These are phyloP conservation scores for Beauveria sp. DNA, from an alignment of 2,329 filamentous ascomycete genomes.

Conservation along the genomic window DNA sequence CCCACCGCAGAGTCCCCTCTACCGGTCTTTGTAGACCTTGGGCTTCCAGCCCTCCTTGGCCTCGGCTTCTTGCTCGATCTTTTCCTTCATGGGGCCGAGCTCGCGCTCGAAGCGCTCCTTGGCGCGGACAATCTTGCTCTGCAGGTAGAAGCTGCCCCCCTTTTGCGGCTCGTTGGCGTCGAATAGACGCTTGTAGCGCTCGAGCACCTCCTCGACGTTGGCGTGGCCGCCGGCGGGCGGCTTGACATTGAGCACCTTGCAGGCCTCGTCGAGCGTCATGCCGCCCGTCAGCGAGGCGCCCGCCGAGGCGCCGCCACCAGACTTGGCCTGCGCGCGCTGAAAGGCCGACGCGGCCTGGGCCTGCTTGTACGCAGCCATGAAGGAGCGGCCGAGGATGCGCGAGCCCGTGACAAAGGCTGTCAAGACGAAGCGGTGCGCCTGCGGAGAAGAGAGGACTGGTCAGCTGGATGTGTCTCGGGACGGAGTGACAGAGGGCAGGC, in stretches of 20 bases:
- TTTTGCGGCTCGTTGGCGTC: slow-evolving; percentile 92
- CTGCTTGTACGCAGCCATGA: slow-evolving; percentile 92
- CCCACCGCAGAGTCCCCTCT: slow-evolving; percentile 13
- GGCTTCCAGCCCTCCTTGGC: slow-evolving; percentile 83
- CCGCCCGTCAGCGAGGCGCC: slow-evolving; percentile 55
- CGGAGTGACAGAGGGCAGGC: not conserved
- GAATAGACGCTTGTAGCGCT: slow-evolving; percentile 89
- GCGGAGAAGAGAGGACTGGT: not conserved
- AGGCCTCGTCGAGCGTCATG: slow-evolving; percentile 92
- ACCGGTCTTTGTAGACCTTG: slow-evolving; percentile 87
- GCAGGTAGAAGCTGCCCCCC: slow-evolving; percentile 94
- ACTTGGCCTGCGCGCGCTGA: slow-evolving; percentile 62
- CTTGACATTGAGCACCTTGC: slow-evolving; percentile 93
- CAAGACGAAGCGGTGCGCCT: slow-evolving; percentile 87
- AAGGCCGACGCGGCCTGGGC: slow-evolving; percentile 81
- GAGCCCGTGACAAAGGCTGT: slow-evolving; percentile 85
- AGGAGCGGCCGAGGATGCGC: slow-evolving; percentile 87
- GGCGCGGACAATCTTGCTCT: slow-evolving; percentile 91
- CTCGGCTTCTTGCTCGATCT: slow-evolving; percentile 68
- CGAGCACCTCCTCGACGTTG: slow-evolving; percentile 71
- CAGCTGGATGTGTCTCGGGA: not conserved
- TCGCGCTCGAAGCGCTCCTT: slow-evolving; percentile 89
- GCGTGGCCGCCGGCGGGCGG: slow-evolving; percentile 66
- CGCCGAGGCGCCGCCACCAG: slow-evolving; percentile 45
- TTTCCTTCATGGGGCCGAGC: slow-evolving; percentile 62